Conservation (phyloP, 805 yeast species). For the Starmerella khaoyaiensis region DNA sequence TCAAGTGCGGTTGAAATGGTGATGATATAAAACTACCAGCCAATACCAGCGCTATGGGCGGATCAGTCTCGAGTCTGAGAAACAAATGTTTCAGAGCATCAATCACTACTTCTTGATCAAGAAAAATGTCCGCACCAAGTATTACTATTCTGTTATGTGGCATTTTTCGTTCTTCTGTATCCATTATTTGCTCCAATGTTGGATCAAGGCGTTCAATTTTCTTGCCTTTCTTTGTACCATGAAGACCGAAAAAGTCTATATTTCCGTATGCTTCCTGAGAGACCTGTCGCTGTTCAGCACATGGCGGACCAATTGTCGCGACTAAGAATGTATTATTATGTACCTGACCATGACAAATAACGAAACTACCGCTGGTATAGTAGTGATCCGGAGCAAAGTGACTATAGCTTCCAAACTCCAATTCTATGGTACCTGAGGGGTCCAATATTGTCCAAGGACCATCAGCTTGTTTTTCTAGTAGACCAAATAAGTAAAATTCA, state of each 20-base stretch:
- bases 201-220: conserved; percentile 43
- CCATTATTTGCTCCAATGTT: conserved; percentile 41
- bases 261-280: conserved; percentile 65
- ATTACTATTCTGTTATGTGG: conserved; percentile 48
- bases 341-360: conserved; percentile 76
- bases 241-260: conserved; percentile 51
- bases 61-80: conserved; percentile 37
- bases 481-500: conserved; percentile 65
- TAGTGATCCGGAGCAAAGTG: conserved; percentile 51
- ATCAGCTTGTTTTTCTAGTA: conserved; percentile 37
- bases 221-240: conserved; percentile 25
- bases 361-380: conserved; percentile 58
- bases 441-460: conserved; percentile 66
- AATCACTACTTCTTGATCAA: conserved; percentile 47
- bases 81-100: conserved; percentile 59
- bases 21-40: conserved; percentile 66
- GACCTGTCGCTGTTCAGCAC: conserved; percentile 59
- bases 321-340: conserved; percentile 51
- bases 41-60: conserved; percentile 60
- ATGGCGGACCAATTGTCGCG: conserved; percentile 71
- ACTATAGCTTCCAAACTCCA: conserved; percentile 45
- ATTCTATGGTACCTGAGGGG: conserved; percentile 55
- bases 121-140: conserved; percentile 59
- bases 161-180: conserved; percentile 39
- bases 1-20: conserved; percentile 40